phyloP scores from a whole-genome alignment of 1,284 basidiomycete species.

The Marasmius tenuissimus region DNA sequence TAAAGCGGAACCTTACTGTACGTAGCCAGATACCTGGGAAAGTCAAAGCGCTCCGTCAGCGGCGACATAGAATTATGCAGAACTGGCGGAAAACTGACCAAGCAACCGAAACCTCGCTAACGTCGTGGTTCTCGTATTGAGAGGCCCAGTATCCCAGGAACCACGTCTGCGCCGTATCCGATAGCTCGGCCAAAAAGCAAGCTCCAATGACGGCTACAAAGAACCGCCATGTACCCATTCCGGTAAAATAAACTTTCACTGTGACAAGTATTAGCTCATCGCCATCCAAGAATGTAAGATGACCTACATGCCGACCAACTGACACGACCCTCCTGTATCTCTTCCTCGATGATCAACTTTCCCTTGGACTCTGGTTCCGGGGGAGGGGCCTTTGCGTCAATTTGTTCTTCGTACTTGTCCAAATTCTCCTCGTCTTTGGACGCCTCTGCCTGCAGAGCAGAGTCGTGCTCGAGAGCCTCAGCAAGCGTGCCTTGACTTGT shows the following conservation, averaged over 20 bases:
- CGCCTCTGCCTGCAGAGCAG: slow-evolving; percentile 33
- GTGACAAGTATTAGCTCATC: background rate
- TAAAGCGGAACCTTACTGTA: slow-evolving; percentile 36
- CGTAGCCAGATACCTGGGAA: background rate
- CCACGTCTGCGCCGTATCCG: slow-evolving; percentile 32
- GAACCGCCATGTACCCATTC: slow-evolving; percentile 28
- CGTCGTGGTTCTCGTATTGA: slow-evolving; percentile 44
- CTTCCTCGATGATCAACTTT: slow-evolving; percentile 60
- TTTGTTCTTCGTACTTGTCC: slow-evolving; percentile 35
- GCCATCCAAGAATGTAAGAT: slow-evolving; percentile 29
- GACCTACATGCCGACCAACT: slow-evolving; percentile 40
- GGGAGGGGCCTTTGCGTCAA: slow-evolving; percentile 36
- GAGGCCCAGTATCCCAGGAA: slow-evolving; percentile 46
- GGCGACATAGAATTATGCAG: too few relatives aligned
- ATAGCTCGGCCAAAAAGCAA: background rate
- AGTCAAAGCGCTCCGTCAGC: background rate
- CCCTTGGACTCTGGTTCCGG: slow-evolving; percentile 24
- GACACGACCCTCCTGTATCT: slow-evolving; percentile 62
- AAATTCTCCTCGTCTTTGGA: slow-evolving; percentile 33
- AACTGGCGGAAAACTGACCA: slow-evolving; percentile 30
- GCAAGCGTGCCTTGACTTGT: slow-evolving; percentile 39
- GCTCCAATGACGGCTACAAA: background rate
- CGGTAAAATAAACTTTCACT: slow-evolving; percentile 34
- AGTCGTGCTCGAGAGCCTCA: slow-evolving; percentile 35
- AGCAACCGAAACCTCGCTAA: slow-evolving; percentile 36